Evolutionary conservation across 2,329 filamentous ascomycete genomes (phyloP).

Genomic region (Fusarium albosuccineum): DNA sequence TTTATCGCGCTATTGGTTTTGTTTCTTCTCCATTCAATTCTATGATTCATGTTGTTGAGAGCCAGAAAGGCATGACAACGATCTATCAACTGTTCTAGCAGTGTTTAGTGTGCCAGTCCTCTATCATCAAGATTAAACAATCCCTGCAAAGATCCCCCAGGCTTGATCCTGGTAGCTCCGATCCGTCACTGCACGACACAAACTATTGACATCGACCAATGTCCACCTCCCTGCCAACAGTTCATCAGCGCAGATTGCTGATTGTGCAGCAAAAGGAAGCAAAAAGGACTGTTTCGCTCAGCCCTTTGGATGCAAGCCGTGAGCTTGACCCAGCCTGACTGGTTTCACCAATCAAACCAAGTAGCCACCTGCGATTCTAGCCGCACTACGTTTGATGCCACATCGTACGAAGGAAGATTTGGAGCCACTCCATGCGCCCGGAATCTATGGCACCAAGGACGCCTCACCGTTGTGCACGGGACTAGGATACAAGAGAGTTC

Average conservation of each 20-base stretch:
- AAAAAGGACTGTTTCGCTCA: conserved; percentile 8
- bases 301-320: conserved; percentile 17
- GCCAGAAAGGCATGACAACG: too few species aligned
- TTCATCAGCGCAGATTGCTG: background rate
- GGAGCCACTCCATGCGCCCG: conserved; percentile 15
- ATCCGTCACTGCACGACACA: conserved; percentile 35
- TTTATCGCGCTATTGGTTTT: background rate
- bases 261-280: background rate
- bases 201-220: conserved; percentile 12
- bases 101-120: background rate
- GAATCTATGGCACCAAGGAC: conserved; percentile 31
- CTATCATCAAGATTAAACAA: background rate
- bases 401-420: conserved; percentile 14
- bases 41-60: background rate
- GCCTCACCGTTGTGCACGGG: conserved; percentile 34
- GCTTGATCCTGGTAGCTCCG: conserved; percentile 37
- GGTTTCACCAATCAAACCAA: conserved; percentile 27
- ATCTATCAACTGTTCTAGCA: background rate
- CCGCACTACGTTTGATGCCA: conserved; percentile 22
- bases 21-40: too few species aligned
- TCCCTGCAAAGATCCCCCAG: conserved; percentile 39
- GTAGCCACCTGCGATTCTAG: conserved; percentile 28
- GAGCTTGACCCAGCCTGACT: conserved; percentile 15
- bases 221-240: background rate
- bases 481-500: background rate